These are phyloP conservation scores for Alternaria ventricosa DNA, from an alignment of 2,329 filamentous ascomycete species.

Conservation along the genomic window DNA sequence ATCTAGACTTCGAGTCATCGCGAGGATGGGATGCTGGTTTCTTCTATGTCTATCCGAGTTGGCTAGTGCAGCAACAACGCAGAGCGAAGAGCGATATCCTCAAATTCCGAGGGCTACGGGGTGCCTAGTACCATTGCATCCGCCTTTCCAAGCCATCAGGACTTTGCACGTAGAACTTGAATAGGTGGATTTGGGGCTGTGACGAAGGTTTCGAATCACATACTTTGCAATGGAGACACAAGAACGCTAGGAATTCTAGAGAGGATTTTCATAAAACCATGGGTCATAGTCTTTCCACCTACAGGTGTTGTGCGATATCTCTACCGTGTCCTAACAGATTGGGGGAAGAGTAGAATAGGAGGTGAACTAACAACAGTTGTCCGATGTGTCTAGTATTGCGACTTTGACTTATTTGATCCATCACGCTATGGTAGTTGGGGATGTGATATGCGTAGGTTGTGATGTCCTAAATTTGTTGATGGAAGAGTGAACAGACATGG, in stretches of 20 bases:
- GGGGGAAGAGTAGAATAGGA: too few species aligned
- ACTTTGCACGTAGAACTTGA: background rate
- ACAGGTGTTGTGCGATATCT: too few species aligned
- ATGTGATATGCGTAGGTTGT: too few species aligned
- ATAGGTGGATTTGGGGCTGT: background rate
- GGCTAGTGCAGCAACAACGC: background rate
- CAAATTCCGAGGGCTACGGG: background rate
- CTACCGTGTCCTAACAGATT: too few species aligned
- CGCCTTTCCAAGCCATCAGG: background rate
- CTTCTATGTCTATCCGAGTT: background rate
- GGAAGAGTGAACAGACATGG: too few species aligned
- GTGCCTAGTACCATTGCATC: background rate
- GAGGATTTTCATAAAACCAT: too few species aligned
- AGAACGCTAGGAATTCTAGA: background rate
- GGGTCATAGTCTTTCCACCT: too few species aligned
- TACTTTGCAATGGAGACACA: background rate
- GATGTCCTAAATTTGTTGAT: too few species aligned
- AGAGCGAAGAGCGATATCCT: background rate
- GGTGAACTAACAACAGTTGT: too few species aligned
- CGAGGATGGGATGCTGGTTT: background rate
- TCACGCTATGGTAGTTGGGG: too few species aligned
- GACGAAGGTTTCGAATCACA: background rate
- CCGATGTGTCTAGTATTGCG: too few species aligned
- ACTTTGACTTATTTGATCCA: too few species aligned
- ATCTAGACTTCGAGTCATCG: background rate